These are phyloP conservation scores for Trichoderma breve DNA, from an alignment of 2,329 filamentous ascomycete genomes.

Conservation along the genomic window DNA sequence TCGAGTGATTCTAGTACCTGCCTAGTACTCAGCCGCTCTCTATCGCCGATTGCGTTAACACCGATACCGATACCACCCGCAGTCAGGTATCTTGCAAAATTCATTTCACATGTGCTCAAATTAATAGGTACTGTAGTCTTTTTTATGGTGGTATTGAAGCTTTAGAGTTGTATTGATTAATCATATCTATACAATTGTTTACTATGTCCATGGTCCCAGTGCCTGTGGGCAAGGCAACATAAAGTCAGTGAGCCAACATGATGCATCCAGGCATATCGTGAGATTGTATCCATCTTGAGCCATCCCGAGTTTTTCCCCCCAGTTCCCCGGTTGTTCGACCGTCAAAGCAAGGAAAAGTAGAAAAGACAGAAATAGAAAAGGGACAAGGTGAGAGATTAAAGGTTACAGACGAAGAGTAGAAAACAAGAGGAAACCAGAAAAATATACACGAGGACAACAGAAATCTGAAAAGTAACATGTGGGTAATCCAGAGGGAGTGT, in stretches of 20 bases:
- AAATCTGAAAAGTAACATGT: conserved; percentile 23
- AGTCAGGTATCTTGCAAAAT: neutral
- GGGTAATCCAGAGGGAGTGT: neutral
- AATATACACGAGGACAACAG: neutral
- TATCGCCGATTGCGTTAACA: neutral
- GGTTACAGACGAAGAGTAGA: neutral
- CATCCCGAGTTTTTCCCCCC: neutral
- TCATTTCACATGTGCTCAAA: neutral
- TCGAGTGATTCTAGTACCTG: neutral
- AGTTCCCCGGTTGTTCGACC: neutral
- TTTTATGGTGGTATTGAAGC: neutral
- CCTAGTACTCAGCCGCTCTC: neutral
- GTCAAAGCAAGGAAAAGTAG: neutral
- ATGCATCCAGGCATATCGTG: conserved; percentile 6
- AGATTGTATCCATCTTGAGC: conserved; percentile 8
- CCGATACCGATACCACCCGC: neutral
- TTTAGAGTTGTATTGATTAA: neutral
- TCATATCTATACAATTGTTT: neutral
- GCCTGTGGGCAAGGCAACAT: neutral
- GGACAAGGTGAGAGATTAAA: neutral
- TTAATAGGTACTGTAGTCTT: neutral
- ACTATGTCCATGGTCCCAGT: neutral
- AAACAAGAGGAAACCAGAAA: conserved; percentile 15
- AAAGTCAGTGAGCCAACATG: neutral
- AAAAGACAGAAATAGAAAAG: neutral